phyloP scores from a whole-genome alignment of 2,329 filamentous ascomycete species.

The Magnaporthiopsis poae region DNA sequence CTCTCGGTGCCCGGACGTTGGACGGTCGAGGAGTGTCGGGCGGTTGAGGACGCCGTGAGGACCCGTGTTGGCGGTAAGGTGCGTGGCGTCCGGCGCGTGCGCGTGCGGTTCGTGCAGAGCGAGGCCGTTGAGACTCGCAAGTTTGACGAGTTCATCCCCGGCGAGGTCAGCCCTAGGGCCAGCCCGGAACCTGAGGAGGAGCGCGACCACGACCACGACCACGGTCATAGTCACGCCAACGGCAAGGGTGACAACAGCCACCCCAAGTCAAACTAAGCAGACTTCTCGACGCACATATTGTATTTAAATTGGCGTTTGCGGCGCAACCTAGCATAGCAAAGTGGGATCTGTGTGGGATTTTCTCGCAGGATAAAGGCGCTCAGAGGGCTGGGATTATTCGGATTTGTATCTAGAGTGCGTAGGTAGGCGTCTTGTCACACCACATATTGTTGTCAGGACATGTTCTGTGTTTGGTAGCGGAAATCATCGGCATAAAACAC shows the following conservation, averaged over 20 bases:
- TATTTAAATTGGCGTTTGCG: background rate
- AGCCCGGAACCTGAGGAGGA: slow-evolving; percentile 52
- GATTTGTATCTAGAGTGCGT: background rate
- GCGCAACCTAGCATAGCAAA: background rate
- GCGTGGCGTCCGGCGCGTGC: slow-evolving; percentile 72
- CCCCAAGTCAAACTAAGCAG: slow-evolving; percentile 5
- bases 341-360: background rate
- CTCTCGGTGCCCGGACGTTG: slow-evolving; percentile 67
- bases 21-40: slow-evolving; percentile 60
- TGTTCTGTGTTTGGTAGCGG: too few species aligned
- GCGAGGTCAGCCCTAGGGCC: slow-evolving; percentile 48
- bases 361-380: background rate
- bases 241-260: slow-evolving; percentile 11
- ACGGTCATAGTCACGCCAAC: slow-evolving; percentile 17
- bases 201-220: slow-evolving; percentile 30
- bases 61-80: slow-evolving; percentile 65
- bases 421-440: background rate
- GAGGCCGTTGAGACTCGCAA: slow-evolving; percentile 45
- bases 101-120: slow-evolving; percentile 70
- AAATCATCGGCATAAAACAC: too few species aligned
- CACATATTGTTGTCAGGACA: background rate
- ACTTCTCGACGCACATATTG: background rate
- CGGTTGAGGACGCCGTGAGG: slow-evolving; percentile 65
- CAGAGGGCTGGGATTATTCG: background rate
- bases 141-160: slow-evolving; percentile 70